A percentile compares a stretch with the other conserved stretches of the same genome.
phyloP scores from a whole-genome alignment of 2,329 filamentous ascomycete species.

The Colletotrichum acutatum region DNA sequence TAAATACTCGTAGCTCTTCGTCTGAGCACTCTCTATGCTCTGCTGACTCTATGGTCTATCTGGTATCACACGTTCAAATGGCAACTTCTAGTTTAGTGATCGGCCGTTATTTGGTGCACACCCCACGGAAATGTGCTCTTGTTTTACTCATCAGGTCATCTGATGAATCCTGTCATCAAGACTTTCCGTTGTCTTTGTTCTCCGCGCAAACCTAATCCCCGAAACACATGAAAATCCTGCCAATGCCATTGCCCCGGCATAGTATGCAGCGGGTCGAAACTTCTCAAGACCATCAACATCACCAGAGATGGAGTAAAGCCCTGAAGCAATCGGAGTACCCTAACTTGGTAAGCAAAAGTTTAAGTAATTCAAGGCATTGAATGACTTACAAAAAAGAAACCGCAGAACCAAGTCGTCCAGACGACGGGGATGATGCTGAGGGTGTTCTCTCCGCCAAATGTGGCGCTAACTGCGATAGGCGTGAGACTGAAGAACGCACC shows the following conservation, averaged over 20 bases:
- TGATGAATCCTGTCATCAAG: background rate
- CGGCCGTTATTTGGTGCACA: background rate
- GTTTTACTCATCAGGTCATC: background rate
- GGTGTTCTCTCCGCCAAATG: slow-evolving; percentile 40
- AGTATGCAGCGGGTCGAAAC: slow-evolving; percentile 42
- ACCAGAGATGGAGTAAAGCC: slow-evolving; percentile 40
- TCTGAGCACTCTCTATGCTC: background rate
- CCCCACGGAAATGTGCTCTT: background rate
- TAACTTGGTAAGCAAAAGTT: background rate
- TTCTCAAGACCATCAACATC: slow-evolving; percentile 30
- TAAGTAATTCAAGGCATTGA: background rate
- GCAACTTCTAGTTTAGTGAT: background rate
- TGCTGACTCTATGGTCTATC: background rate
- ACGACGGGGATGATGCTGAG: slow-evolving; percentile 42
- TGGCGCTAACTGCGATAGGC: slow-evolving; percentile 37
- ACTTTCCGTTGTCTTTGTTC: background rate
- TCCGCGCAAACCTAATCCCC: background rate
- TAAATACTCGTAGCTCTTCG: background rate
- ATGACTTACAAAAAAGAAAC: slow-evolving; percentile 41
- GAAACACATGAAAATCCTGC: slow-evolving; percentile 25
- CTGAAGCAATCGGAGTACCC: slow-evolving; percentile 43
- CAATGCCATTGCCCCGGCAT: slow-evolving; percentile 41
- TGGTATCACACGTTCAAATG: background rate
- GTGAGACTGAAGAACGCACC: slow-evolving; percentile 44
- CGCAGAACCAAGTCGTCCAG: slow-evolving; percentile 43